A percentile compares a stretch with the other conserved stretches of the same genome.
phyloP scores from a whole-genome alignment of 2,329 filamentous ascomycete species.

The Fusarium scirpi region DNA sequence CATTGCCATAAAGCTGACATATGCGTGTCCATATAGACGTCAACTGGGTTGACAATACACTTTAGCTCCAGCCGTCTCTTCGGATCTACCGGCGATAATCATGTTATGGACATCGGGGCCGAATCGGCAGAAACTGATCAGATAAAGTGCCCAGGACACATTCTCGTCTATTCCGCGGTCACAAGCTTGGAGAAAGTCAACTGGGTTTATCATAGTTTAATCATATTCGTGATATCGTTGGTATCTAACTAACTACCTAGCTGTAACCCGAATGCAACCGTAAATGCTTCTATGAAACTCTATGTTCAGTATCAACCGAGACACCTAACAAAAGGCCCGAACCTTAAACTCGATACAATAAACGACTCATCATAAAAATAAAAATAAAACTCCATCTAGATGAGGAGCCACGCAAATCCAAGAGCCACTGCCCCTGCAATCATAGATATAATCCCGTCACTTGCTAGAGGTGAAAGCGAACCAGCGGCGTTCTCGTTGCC shows the following conservation, averaged over 20 bases:
- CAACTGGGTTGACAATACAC: neutral
- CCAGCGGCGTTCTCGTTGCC: conserved; percentile 16
- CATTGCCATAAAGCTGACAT: neutral
- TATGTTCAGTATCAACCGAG: neutral
- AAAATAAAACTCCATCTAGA: conserved; percentile 3
- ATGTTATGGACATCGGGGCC: conserved; percentile 26
- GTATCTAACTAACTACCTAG: neutral
- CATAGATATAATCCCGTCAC: conserved; percentile 2
- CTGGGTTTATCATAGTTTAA: neutral
- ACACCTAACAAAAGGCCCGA: conserved; percentile 1
- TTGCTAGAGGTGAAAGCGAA: conserved; percentile 14
- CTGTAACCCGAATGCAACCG: neutral
- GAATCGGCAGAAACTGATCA: conserved; percentile 34
- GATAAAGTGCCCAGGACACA: conserved; percentile 2
- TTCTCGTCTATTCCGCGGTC: neutral
- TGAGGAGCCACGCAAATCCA: conserved; percentile 34
- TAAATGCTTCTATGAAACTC: neutral
- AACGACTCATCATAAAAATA: neutral
- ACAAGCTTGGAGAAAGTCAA: neutral
- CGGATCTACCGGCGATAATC: conserved; percentile 40
- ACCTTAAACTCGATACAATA: neutral
- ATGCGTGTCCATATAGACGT: neutral
- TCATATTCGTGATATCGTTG: neutral
- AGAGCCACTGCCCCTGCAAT: conserved; percentile 28
- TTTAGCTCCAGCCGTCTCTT: neutral